Base-by-base conservation (phyloP, 2,329 filamentous ascomycete genomes). In the Calonectria pauciramosa region DNA sequence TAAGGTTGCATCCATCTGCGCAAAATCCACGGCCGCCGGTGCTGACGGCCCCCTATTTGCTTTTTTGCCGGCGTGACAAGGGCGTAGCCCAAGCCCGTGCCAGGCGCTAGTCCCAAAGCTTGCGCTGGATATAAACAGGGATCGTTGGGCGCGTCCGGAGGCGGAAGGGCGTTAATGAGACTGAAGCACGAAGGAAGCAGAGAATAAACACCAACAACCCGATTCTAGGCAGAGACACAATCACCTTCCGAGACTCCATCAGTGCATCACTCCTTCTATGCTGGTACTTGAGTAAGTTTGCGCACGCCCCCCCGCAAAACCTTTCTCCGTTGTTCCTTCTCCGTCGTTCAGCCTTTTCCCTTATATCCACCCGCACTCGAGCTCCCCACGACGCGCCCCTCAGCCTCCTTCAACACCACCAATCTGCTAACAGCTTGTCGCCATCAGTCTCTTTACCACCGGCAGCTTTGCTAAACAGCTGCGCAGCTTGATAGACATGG, bases 401-500 rank as follows among this genome's bases (percentile, higher is more conserved):
- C 66, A 47, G n/a, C 54, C 28, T 47, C 47, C 71, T 56, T 38
- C 47, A 44, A 68, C 72, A 72, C 30, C 44, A 63, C 51, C 47
- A 36, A 20, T n/a, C 68, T 52, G 47, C 78, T 81, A 69, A 80
- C 64, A 56, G 26, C 70, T 38, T 38, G 65, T 60, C 71, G 34
- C 74, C 63, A 77, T 73, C 73, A 78, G 75, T 54, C 63, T 83
- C 56, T 83, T 82, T 60, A 74, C 77, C 44, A 77, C 76, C 68
- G 77, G 75, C 76, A 80, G 79, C 78, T 76, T 84, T 68, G 73
- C 82, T 68, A 73, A 78, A 75, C 80, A 83, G 72, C 74, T 84
- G 80, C 80, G 81, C 74, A 78, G 75, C 72, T 71, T 84, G 75
- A 72, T 82, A 74, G 77, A 81, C 68, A 82, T 81, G 82, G 73